Evolutionary conservation across 371 early-diverging fungal species (phyloP).

Genomic region (Nosema muscidifuracis): DNA sequence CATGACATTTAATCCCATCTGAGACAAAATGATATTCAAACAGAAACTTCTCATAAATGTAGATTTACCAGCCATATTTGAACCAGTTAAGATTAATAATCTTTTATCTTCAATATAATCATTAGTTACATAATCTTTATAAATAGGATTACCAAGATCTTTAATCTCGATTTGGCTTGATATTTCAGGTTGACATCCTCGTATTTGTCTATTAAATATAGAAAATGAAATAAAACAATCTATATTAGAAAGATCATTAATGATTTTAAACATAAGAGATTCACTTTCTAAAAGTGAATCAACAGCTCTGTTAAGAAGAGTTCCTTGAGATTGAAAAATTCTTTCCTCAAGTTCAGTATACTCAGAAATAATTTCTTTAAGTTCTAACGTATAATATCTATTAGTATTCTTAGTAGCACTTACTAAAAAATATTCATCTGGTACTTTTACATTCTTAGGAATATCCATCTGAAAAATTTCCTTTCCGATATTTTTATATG

Average conservation of each 20-base stretch:
- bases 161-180: constrained; percentile 70
- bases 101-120: constrained; percentile 66
- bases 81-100: constrained; percentile 89
- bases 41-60: constrained; percentile 72
- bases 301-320: constrained; percentile 37
- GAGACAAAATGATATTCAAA: constrained; percentile 89
- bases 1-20: constrained; percentile 89
- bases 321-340: constrained; percentile 60
- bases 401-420: constrained; percentile 68
- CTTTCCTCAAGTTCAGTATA: constrained; percentile 76
- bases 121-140: constrained; percentile 79
- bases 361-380: constrained; percentile 67
- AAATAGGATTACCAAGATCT: constrained; percentile 51
- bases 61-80: constrained; percentile 91
- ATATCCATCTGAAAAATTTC: constrained; percentile 86
- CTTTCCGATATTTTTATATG: constrained; percentile 80
- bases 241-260: constrained; percentile 71
- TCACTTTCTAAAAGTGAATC: constrained; percentile 19
- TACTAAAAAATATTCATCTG: constrained; percentile 70
- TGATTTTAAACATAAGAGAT: constrained; percentile 66
- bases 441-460: constrained; percentile 69
- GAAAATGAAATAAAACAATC: constrained; percentile 80
- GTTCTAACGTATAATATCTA: constrained; percentile 74
- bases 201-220: constrained; percentile 65
- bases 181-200: constrained; percentile 57